Base-by-base conservation (phyloP, 345 rosid species). In the Lepidium didymum region DNA sequence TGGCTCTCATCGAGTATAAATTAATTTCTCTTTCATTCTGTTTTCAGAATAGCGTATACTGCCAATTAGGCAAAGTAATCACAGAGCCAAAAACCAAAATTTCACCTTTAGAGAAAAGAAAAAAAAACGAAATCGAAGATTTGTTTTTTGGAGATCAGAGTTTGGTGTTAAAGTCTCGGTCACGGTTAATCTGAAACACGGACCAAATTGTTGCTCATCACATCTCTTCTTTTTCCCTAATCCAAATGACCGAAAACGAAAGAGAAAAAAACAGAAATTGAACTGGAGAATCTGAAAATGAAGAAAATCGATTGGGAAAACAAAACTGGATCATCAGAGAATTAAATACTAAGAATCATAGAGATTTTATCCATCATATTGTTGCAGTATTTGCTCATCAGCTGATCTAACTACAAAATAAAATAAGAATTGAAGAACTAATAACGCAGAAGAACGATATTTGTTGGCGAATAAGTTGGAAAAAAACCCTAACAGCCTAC, bases 301-400 rank as follows among this genome's bases (percentile, higher is more conserved):
- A 40, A 9, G 8, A 10, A 51, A 12, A 33, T 25, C 8, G 19
- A 50, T 1, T 29, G 25, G 23, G 0, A 31, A 5, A 10, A 4
- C 1, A 40, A 64, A 50, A 21, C 1, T 1, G 3, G 78, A 75
- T 67, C 78, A 69, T 72, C 78, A 76, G 78, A 76, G 79, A 67
- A 29, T 62, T 75, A 62, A 75, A 79, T 67, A 75, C 82, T 75
- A 70, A 53, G 67, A 79, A 79, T 79, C 82, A 76, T 16, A 38
- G 10, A 64, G 57, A 66, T 42, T 25, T 5, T 33, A 10, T 40
- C 73, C 77, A 13, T 79, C 80, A 64, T 68, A 79, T 79, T 79
- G 82, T 79, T 79, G 80, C 82, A 79, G 82, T 79, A 71, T 75
- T 75, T 41, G 45, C 75, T 79, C 77, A 79, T 79, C 75, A 72